phyloP scores from a whole-genome alignment of 2,329 filamentous ascomycete genomes.

The Didymellaceae sp. region DNA sequence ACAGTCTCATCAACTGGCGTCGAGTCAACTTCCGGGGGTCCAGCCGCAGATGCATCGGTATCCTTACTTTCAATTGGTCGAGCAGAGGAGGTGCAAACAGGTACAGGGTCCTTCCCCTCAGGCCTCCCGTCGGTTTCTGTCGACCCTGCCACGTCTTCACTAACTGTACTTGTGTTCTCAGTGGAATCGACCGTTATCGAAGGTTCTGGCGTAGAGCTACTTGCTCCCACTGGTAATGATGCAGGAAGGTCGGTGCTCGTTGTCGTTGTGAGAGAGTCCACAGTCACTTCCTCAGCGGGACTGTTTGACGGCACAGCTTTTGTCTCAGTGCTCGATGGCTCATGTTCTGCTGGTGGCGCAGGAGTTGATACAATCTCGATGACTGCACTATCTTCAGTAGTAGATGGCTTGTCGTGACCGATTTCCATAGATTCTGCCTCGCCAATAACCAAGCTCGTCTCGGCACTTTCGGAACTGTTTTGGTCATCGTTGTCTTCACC shows the following conservation, averaged over 20 bases:
- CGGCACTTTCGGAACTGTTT: constrained; percentile 1
- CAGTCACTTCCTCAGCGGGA: too few relatives aligned
- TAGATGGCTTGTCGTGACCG: not conserved
- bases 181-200: not conserved
- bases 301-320: too few relatives aligned
- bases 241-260: too few relatives aligned
- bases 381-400: not conserved
- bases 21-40: not conserved
- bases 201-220: too few relatives aligned
- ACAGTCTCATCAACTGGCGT: not conserved
- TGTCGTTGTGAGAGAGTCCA: too few relatives aligned
- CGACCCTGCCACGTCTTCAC: not conserved
- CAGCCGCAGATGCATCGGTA: not conserved
- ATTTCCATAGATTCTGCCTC: constrained; percentile 1
- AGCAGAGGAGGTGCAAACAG: not conserved
- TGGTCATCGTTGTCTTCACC: constrained; percentile 2
- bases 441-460: constrained; percentile 1
- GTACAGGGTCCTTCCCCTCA: not conserved
- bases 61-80: not conserved
- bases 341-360: too few relatives aligned
- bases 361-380: too few relatives aligned
- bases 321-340: too few relatives aligned
- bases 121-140: not conserved
- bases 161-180: not conserved
- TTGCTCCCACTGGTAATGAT: too few relatives aligned